Base-by-base conservation (phyloP, 768 basidiomycete species). In the Amanita subjunquillea region DNA sequence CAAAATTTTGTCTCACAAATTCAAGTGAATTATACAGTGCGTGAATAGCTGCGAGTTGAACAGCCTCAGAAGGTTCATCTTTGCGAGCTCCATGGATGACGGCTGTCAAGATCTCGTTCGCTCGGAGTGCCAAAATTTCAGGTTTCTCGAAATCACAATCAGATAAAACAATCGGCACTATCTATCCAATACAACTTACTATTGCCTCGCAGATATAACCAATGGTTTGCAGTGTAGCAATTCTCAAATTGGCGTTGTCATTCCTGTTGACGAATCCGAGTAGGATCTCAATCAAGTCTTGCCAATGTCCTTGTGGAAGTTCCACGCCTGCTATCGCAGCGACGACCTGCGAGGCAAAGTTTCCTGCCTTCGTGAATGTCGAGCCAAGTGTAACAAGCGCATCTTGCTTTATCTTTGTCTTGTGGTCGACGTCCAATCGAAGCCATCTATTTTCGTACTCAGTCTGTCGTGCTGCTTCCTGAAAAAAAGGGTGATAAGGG, bases 41-140 rank as follows among this genome's bases (percentile, higher is more conserved):
- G 63, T 86, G 84, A 63, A 98, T 85, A 4, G 96, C 96, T 34
- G 95, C 90, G 13, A 87, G 72, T 60, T 97, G 96, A 12, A 99
- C 96, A 0, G 98, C 92, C 12, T 76, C 52, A 2, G 91, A 91
- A 0, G 89, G 78, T 62, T 99, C 96, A 57, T 98, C 96, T 68
- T 94, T 95, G 48, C 95, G 80, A 23, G 94, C 95, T 6, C 96
- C 96, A 65, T 98, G 95, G 47, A 99, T 95, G 54, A 99, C 96
- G 7, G 94, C 94, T 12, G 96, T 99, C 48, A 99, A 70, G 63
- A 99, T 99, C 71, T 98, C 94, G 63, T 99, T 98, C 2, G 95
- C 89, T 60, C 91, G 83, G 54, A 87, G 64, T 48, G 82, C 84
- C 55, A 99, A 69, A 54, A 96, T 86, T 60, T 95, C 92, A 9